phyloP scores from a whole-genome alignment of 73 alveolate genomes.

The Paramecium sexaurelia region DNA sequence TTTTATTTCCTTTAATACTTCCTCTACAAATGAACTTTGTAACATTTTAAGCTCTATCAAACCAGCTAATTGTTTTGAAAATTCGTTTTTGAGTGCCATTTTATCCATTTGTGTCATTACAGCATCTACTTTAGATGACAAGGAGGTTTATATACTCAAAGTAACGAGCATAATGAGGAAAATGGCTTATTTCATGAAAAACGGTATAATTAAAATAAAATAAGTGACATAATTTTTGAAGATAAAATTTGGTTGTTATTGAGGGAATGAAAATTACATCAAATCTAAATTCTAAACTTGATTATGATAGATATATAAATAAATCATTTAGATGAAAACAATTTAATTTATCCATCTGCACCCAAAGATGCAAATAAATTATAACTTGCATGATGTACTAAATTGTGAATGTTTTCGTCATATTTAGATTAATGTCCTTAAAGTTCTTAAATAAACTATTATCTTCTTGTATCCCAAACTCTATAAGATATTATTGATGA shows the following conservation, averaged over 20 bases:
- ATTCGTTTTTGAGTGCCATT: slow-evolving; percentile 27
- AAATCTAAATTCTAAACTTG: no score
- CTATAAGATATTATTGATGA: not conserved
- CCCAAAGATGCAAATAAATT: slow-evolving; percentile 62
- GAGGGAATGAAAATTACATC: no score
- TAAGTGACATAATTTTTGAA: not conserved
- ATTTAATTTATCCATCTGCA: slow-evolving; percentile 66
- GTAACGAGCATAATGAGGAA: not conserved
- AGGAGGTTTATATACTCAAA: not conserved
- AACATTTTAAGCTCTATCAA: slow-evolving; percentile 45
- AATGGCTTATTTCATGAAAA: not conserved
- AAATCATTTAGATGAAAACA: slow-evolving; percentile 40
- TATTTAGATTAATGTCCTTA: slow-evolving; percentile 62
- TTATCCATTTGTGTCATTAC: slow-evolving; percentile 47
- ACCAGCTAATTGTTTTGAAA: slow-evolving; percentile 47
- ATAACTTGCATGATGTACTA: slow-evolving; percentile 48
- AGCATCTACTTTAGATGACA: not conserved
- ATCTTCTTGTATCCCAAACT: slow-evolving; percentile 69
- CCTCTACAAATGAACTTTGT: slow-evolving; percentile 22
- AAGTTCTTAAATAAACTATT: slow-evolving; percentile 58
- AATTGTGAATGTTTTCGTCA: slow-evolving; percentile 55
- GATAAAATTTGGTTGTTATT: no score
- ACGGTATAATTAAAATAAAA: not conserved
- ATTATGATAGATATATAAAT: not conserved
- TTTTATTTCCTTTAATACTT: slow-evolving; percentile 47